Conservation (phyloP, 2,329 filamentous ascomycete genomes). For the Aspergillus sojae region DNA sequence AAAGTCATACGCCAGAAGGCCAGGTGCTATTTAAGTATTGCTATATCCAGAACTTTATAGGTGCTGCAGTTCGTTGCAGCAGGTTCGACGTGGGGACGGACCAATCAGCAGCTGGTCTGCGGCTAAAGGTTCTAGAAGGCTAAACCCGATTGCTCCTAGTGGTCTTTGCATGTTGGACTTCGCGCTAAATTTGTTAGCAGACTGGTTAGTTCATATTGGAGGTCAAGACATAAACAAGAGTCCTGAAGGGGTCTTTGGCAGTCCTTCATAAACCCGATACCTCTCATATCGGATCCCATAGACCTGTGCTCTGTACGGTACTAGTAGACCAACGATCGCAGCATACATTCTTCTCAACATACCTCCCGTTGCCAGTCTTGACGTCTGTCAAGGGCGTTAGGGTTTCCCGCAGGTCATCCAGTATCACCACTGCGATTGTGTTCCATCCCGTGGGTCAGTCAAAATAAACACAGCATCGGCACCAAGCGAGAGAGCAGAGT, state of each 20-base stretch:
- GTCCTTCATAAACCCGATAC: background rate
- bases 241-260: background rate
- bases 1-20: background rate
- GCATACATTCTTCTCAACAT: slow-evolving; percentile 13
- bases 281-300: background rate
- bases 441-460: slow-evolving; percentile 28
- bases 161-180: background rate
- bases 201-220: background rate
- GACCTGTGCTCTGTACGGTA: background rate
- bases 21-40: background rate
- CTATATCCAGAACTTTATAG: background rate
- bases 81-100: background rate
- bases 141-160: background rate
- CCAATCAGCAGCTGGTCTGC: background rate
- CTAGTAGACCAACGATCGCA: background rate
- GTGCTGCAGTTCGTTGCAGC: background rate
- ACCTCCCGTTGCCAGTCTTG: slow-evolving; percentile 12
- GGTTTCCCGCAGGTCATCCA: background rate
- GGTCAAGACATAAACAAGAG: background rate
- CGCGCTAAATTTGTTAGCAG: slow-evolving; percentile 4
- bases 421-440: slow-evolving; percentile 20
- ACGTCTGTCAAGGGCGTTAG: slow-evolving; percentile 1
- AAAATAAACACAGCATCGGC: slow-evolving; percentile 37
- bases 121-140: background rate
- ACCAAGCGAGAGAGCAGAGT: slow-evolving; percentile 24